phyloP scores from a whole-genome alignment of 2,329 filamentous ascomycete species.

The Metarhizium anisopliae region DNA sequence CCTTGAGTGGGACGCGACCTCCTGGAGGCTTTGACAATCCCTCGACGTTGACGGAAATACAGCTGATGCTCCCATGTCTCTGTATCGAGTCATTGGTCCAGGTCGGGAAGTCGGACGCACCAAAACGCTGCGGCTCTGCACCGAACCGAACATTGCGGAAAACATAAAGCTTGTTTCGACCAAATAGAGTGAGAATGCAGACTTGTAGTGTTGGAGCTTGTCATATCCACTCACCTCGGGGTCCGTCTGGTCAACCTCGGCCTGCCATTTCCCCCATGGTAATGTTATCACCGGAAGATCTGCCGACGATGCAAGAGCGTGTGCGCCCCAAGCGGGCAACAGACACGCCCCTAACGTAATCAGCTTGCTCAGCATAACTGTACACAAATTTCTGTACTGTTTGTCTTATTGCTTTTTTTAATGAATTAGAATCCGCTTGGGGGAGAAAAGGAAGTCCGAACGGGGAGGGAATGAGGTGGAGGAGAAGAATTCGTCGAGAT shows the following conservation, averaged over 20 bases:
- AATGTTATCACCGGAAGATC: not conserved
- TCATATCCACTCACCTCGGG: not conserved
- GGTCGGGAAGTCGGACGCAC: not conserved
- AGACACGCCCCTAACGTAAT: not conserved
- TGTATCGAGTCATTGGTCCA: not conserved
- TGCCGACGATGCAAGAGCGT: not conserved
- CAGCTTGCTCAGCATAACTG: not conserved
- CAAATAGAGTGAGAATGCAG: not conserved
- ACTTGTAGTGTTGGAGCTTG: no score
- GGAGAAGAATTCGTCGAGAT: no score
- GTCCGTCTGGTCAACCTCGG: not conserved
- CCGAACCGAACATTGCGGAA: not conserved
- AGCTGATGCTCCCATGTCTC: not conserved
- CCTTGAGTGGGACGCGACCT: not conserved
- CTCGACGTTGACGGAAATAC: not conserved
- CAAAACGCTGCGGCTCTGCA: not conserved
- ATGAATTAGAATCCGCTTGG: no score
- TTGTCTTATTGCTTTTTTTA: no score
- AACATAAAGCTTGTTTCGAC: not conserved
- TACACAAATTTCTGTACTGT: no score
- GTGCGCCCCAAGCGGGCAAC: not conserved
- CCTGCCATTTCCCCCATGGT: not conserved
- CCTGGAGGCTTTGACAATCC: not conserved
- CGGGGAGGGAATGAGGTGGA: accelerated
- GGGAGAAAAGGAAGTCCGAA: no score